Evolutionary conservation across 2,329 filamentous ascomycete genomes (phyloP).

Genomic region (Setomelanomma holmii): DNA sequence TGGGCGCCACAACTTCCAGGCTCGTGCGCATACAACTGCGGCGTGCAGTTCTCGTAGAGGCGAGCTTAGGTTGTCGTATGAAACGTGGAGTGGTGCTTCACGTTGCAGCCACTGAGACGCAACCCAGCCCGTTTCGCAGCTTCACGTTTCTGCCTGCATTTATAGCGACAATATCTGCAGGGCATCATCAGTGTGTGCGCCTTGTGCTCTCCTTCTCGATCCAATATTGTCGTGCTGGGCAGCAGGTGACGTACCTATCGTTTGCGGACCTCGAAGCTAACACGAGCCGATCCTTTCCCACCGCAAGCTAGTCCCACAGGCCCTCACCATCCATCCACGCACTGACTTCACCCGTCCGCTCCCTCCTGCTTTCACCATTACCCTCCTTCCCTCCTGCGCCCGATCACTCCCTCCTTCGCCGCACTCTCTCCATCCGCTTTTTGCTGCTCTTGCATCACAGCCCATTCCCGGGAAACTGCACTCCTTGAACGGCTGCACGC

Average conservation of each 20-base stretch:
- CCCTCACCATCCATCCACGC: slow-evolving; percentile 22
- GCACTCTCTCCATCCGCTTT: slow-evolving; percentile 45
- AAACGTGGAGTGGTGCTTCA: slow-evolving; percentile 35
- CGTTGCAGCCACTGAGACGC: slow-evolving; percentile 29
- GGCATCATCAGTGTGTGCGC: slow-evolving; percentile 11
- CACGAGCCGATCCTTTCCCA: slow-evolving; percentile 33
- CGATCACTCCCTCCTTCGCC: slow-evolving; percentile 49
- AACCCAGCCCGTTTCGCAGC: slow-evolving; percentile 1
- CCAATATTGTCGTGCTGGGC: slow-evolving; percentile 7
- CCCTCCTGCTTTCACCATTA: slow-evolving; percentile 17
- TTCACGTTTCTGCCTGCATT: slow-evolving; percentile 12
- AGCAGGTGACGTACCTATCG: slow-evolving; percentile 38
- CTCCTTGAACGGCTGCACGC: slow-evolving; percentile 46
- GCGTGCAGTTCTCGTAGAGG: slow-evolving; percentile 15
- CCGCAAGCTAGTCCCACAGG: slow-evolving; percentile 26
- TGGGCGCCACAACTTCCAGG: slow-evolving; percentile 3
- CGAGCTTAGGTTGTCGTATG: slow-evolving; percentile 16
- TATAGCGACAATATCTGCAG: slow-evolving; percentile 14
- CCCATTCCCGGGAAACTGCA: slow-evolving; percentile 46
- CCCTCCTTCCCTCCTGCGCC: slow-evolving; percentile 30
- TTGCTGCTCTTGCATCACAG: slow-evolving; percentile 34
- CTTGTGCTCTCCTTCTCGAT: slow-evolving; percentile 9
- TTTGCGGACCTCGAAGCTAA: slow-evolving; percentile 28
- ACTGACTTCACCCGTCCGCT: slow-evolving; percentile 25
- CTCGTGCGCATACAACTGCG: slow-evolving; percentile 10